Base-by-base conservation (phyloP, 768 basidiomycete genomes). In the Boletales sp. region DNA sequence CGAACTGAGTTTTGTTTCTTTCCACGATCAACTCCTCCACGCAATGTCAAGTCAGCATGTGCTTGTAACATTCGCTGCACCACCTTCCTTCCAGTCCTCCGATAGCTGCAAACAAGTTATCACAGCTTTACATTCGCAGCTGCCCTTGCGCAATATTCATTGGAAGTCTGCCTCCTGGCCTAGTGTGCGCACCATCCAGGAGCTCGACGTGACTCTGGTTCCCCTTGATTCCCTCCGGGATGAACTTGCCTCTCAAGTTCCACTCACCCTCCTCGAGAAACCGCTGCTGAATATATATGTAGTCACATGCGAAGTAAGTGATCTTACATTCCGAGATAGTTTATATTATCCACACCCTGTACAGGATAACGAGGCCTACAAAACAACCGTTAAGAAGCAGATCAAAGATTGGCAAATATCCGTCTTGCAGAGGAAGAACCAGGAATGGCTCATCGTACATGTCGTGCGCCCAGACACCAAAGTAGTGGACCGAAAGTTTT, bases 391-490 rank as follows among this genome's bases (percentile, higher is more conserved):
- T 17, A 87, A 84, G 63, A 88, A 85, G 55, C 90, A 95, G 65
- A 87, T 98, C 56, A 89, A 90, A 58, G 93, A 97, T 52, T 99
- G 97, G 97, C 86, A 90, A 51, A 73, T 75, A 3, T 65, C 76
- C 2, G 72, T 92, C 34, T 69, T 75, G 21, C 69, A 81, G 40
- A 76, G 84, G 55, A 93, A 84, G 70, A 84, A 89, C 60, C 91
- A 94, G 65, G 95, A 97, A 70, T 97, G 94, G 89, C 72, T 97
- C 47, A 87, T 98, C 52, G 74, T 95, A 8, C 87, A 97, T 57
- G 80, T 97, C 42, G 81, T 91, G 40, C 79, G 83, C 38, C 83
- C 87, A 13, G 87, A 91, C 62, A 69, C 77, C 15, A 80, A 81
- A 59, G 70, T 75, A 11, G 71, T 73, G 13, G 72, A 79, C 37